Percentiles rank a stretch among this genome's conserved stretches.
phyloP scores from a whole-genome alignment of 768 basidiomycete species.

The Kwoniella sp. region DNA sequence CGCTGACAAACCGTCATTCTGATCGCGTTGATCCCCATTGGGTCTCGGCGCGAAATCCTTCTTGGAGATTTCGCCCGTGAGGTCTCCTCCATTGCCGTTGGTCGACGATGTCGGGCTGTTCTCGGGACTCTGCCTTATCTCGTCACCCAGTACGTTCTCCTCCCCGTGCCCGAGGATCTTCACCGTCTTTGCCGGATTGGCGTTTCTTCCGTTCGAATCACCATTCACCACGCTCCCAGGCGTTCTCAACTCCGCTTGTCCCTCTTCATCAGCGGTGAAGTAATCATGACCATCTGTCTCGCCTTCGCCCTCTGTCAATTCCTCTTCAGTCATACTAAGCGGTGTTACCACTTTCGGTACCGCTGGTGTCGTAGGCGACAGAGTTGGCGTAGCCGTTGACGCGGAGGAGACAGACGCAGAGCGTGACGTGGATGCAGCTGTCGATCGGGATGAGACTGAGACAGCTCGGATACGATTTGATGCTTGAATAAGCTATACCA shows the following conservation, averaged over 20 bases:
- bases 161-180: neutral
- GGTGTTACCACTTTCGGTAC: constrained; percentile 28
- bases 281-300: constrained; percentile 13
- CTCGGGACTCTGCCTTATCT: neutral
- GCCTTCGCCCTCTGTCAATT: constrained; percentile 22
- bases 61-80: neutral
- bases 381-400: neutral
- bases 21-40: too few relatives aligned
- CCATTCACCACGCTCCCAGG: constrained; percentile 5
- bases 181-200: neutral
- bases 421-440: neutral
- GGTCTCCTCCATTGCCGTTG: neutral
- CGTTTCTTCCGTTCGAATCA: neutral
- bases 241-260: constrained; percentile 8
- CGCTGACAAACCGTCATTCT: neutral
- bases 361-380: constrained; percentile 9
- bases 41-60: constrained; percentile 6
- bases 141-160: neutral
- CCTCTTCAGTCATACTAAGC: constrained; percentile 40
- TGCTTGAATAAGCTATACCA: constrained; percentile 42
- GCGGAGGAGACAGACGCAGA: neutral
- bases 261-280: constrained; percentile 35
- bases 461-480: constrained; percentile 41
- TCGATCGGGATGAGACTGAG: constrained; percentile 26
- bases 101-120: neutral